A percentile compares a stretch with the other conserved stretches of the same genome.
Conservation (phyloP, 805 yeast species). For the Cyberlindnera nakhonratchasimensis region DNA sequence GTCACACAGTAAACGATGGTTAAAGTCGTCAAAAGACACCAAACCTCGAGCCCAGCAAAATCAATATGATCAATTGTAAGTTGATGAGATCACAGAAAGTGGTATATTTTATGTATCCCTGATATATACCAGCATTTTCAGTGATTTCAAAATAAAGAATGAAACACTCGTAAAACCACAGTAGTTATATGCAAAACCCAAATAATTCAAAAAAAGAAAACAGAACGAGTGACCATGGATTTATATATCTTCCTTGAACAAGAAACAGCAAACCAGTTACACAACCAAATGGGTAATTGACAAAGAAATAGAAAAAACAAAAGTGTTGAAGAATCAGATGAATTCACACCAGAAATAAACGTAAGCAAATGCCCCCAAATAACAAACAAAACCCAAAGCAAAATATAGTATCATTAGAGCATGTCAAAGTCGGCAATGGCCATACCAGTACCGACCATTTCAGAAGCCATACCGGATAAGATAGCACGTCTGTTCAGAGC, state of each 20-base stretch:
- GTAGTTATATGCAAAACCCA: not conserved
- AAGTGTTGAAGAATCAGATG: not conserved
- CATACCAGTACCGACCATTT: constrained; percentile 31
- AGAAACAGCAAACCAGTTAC: not conserved
- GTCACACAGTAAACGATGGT: too few relatives aligned
- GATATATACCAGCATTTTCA: not conserved
- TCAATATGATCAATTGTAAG: too few relatives aligned
- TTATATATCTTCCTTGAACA: not conserved
- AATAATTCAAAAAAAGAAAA: not conserved
- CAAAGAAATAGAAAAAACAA: not conserved
- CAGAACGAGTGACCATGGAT: not conserved
- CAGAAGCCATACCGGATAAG: constrained; percentile 27
- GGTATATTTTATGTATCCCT: too few relatives aligned
- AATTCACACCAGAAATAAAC: not conserved
- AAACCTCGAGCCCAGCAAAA: not conserved
- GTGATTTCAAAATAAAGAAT: not conserved
- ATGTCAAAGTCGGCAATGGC: constrained; percentile 25
- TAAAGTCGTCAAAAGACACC: not conserved
- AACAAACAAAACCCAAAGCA: constrained; percentile 1
- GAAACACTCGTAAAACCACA: not conserved
- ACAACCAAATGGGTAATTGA: not conserved
- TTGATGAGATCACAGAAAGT: too few relatives aligned
- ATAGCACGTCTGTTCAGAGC: constrained; percentile 31
- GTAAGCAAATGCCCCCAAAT: not conserved
- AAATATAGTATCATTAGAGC: constrained; percentile 5